These are phyloP conservation scores for Penicillium nucicola DNA, from an alignment of 495 filamentous ascomycete species.

Conservation along the genomic window DNA sequence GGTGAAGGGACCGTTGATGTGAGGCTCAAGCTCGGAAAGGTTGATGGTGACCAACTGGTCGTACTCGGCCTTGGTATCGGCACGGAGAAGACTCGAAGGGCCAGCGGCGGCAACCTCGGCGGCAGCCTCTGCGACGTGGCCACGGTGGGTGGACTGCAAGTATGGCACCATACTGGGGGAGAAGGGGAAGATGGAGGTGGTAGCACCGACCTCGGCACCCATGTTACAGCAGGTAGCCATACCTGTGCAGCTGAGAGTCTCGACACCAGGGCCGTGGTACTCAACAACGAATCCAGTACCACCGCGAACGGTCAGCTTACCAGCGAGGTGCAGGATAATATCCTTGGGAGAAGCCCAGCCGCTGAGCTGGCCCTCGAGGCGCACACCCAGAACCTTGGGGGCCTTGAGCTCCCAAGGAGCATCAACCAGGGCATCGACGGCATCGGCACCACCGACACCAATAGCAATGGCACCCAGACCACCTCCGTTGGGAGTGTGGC, in stretches of 20 bases:
- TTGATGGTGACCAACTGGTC: constrained; percentile 92
- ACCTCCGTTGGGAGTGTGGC: constrained; percentile 94
- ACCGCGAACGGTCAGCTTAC: constrained; percentile 86
- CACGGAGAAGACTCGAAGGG: constrained; percentile 57
- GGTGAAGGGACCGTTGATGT: constrained; percentile 97
- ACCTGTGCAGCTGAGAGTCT: constrained; percentile 85
- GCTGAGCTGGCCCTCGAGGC: constrained; percentile 75
- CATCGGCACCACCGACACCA: constrained; percentile 95
- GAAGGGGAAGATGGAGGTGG: constrained; percentile 91
- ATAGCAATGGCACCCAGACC: constrained; percentile 93
- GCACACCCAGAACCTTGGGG: constrained; percentile 82
- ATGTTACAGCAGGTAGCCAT: constrained; percentile 94
- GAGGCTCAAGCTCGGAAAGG: constrained; percentile 85
- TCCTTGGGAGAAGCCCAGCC: constrained; percentile 96
- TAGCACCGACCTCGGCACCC: constrained; percentile 92
- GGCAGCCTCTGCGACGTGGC: constrained; percentile 60
- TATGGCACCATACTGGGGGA: constrained; percentile 70
- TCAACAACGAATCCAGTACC: constrained; percentile 95
- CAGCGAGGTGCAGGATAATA: constrained; percentile 85
- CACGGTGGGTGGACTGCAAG: constrained; percentile 77
- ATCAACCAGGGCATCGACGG: constrained; percentile 93
- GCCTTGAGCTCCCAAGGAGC: constrained; percentile 97
- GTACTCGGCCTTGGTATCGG: constrained; percentile 80
- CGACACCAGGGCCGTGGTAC: constrained; percentile 85
- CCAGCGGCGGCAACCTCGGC: constrained; percentile 35